phyloP scores from a whole-genome alignment of 345 rosid species.

The Syzygium oleosum region DNA sequence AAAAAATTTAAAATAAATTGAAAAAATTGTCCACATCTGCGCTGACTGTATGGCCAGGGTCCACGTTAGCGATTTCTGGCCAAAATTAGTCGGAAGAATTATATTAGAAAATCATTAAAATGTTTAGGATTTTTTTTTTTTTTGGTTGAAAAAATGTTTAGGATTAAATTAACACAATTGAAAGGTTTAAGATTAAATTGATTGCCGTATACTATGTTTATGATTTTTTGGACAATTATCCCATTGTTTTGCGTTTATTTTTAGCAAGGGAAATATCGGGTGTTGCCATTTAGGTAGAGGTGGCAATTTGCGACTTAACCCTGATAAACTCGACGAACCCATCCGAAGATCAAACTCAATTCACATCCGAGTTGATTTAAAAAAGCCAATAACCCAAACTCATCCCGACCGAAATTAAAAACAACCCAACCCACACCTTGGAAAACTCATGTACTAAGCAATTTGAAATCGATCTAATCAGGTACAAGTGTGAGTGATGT shows the following conservation, averaged over 20 bases:
- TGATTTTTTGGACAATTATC: too few relatives aligned
- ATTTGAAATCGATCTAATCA: not conserved
- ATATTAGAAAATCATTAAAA: too few relatives aligned
- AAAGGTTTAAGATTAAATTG: too few relatives aligned
- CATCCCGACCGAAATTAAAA: accelerated
- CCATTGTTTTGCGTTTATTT: not conserved
- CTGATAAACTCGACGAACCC: accelerated
- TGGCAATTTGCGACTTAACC: not conserved
- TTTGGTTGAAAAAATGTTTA: too few relatives aligned
- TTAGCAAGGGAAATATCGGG: not conserved
- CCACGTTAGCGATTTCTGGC: too few relatives aligned
- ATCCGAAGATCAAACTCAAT: not conserved
- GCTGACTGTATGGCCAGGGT: too few relatives aligned
- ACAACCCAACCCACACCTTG: not conserved
- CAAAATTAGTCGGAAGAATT: too few relatives aligned
- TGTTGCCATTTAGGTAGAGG: accelerated
- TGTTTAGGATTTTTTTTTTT: too few relatives aligned
- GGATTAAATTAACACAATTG: too few relatives aligned
- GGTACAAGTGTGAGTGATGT: accelerated
- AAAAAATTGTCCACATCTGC: too few relatives aligned
- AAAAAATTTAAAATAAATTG: too few relatives aligned
- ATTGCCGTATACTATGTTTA: too few relatives aligned
- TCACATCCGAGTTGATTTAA: accelerated
- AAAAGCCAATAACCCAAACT: not conserved
- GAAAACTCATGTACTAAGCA: accelerated